Base-by-base conservation (phyloP, 805 yeast genomes). In the Saturnispora dispora region DNA sequence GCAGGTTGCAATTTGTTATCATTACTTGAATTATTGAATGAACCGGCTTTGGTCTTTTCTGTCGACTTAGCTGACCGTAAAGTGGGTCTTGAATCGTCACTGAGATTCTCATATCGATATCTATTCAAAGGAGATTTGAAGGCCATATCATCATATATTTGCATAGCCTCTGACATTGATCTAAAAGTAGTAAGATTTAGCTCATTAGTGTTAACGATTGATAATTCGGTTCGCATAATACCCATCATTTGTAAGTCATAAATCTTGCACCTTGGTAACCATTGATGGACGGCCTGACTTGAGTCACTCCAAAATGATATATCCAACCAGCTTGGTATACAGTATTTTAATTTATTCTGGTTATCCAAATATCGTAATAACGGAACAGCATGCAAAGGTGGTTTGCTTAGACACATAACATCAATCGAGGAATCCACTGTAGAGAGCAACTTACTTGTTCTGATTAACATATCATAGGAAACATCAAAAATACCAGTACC, bases 201-300 rank as follows among this genome's bases (percentile, higher is more conserved):
- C 47, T 83, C 75, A 17, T 81, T 82, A 10, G 90, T 77, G 8
- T 81, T 78, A 7, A 85, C 78, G 11, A 84, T 79, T 56, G 82
- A 80, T 52, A 82, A 71, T 60, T 93, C 96, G 59, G 87, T 88
- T 60, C 91, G 98, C 83, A 91, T 88, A 7, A 93, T 78, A 0
- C 98, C 98, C 95, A 91, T 91, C 97, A 93, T 93, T 64, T 93
- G 98, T 18, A 93, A 68, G 60, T 91, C 98, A 65, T 93, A 91
- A 47, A 93, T 90, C 60, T 88, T 88, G 66, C 97, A 89, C 35
- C 93, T 73, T 0, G 99, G 97, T n/a, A 84, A 77, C 97, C 98
- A 91, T 57, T 79, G 85, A 32, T 72, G 71, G 35, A 68, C 67
- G 4, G 66, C 59, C 20, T 71, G 69, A 28, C 73, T 71, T 2